Conservation (phyloP, 176 grass and related monocot species). For the Cenchrus fungigraminus region DNA sequence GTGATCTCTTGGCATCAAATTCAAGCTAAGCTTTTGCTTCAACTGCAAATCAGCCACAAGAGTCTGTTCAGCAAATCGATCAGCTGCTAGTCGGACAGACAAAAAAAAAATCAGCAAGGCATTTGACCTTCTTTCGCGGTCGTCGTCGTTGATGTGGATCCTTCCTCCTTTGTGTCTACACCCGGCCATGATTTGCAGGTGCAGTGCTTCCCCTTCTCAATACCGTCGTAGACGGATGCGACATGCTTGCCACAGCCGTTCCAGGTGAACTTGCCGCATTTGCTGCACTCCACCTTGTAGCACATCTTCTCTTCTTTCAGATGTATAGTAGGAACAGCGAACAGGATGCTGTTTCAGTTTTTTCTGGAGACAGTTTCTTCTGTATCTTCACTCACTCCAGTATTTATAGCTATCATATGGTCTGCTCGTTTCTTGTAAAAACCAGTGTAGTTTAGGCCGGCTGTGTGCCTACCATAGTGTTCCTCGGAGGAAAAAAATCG, state of each 20-base stretch:
- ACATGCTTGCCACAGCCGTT: slow-evolving; percentile 56
- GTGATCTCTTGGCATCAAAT: background rate
- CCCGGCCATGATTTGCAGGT: slow-evolving; percentile 53
- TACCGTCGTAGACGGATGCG: background rate
- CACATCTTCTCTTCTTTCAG: slow-evolving; percentile 43
- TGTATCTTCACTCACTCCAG: background rate
- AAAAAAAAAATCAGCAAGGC: background rate
- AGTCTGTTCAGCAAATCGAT: background rate
- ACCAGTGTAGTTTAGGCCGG: background rate
- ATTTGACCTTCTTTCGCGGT: slow-evolving; percentile 15
- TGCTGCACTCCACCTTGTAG: slow-evolving; percentile 54
- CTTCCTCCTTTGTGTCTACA: slow-evolving; percentile 19
- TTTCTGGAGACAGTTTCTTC: slow-evolving; percentile 11
- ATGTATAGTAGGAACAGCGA: background rate
- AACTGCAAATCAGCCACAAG: slow-evolving; percentile 29
- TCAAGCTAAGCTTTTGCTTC: slow-evolving; percentile 34
- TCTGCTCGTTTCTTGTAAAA: background rate
- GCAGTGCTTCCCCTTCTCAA: slow-evolving; percentile 66
- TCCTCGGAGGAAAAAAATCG: too few relatives aligned
- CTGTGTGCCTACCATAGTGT: too few relatives aligned
- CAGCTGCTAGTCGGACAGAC: background rate
- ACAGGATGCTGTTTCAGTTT: background rate
- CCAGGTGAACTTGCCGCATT: slow-evolving; percentile 60
- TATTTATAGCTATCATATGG: slow-evolving; percentile 23
- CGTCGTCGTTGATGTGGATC: background rate